A percentile compares a stretch with the other conserved stretches of the same genome.
These are phyloP conservation scores for Termitomyces sp. DNA, from an alignment of 768 basidiomycete species.

Conservation along the genomic window DNA sequence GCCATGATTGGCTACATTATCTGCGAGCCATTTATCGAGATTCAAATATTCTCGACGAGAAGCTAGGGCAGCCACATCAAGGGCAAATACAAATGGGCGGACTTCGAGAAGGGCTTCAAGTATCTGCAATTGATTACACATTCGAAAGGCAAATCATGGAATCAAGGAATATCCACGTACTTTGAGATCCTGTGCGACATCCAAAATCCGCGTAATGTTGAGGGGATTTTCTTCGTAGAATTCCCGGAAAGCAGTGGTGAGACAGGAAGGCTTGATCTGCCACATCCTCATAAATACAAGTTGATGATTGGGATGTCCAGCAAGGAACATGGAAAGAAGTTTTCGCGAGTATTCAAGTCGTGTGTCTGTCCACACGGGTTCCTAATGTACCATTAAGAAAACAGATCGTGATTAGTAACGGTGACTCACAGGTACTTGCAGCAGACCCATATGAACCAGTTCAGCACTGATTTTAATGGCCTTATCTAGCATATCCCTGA, in stretches of 20 bases:
- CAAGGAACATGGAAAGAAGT: constrained; percentile 84
- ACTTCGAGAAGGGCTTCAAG: constrained; percentile 89
- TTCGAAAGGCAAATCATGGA: neutral
- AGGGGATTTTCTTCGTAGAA: constrained; percentile 90
- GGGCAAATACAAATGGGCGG: constrained; percentile 81
- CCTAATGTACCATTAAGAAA: constrained; percentile 28
- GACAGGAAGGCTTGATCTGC: constrained; percentile 83
- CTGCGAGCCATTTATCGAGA: constrained; percentile 93
- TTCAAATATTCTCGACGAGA: constrained; percentile 92
- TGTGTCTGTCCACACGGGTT: constrained; percentile 83
- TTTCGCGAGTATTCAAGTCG: constrained; percentile 84
- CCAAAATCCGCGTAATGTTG: constrained; percentile 91
- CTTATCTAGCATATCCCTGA: constrained; percentile 90
- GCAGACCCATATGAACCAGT: constrained; percentile 86
- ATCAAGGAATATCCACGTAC: constrained; percentile 32
- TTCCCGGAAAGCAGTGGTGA: constrained; percentile 84
- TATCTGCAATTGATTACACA: constrained; percentile 43
- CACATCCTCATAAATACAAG: constrained; percentile 96
- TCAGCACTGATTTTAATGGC: constrained; percentile 93
- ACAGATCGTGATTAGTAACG: neutral
- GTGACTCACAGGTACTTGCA: constrained; percentile 79
- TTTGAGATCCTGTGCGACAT: constrained; percentile 93
- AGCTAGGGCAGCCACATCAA: constrained; percentile 92
- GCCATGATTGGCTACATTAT: constrained; percentile 78
- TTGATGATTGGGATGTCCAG: constrained; percentile 91